These are phyloP conservation scores for Monosporascus ibericus DNA, from an alignment of 2,329 filamentous ascomycete species.

Conservation along the genomic window DNA sequence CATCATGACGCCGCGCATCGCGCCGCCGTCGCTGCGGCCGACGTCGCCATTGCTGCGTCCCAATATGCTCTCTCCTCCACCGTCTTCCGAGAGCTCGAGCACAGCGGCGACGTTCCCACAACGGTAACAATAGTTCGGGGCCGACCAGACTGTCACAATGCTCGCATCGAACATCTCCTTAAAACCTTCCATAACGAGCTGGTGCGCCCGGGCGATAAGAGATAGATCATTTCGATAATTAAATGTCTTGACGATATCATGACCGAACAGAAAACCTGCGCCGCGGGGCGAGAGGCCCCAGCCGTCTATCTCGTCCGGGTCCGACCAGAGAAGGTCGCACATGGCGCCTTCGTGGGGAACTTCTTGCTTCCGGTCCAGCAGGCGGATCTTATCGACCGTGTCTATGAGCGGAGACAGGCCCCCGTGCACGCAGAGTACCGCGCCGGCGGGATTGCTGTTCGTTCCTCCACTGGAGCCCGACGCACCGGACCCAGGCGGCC, in stretches of 20 bases:
- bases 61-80: conserved; percentile 65
- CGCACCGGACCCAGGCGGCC: conserved; percentile 74
- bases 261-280: conserved; percentile 91
- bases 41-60: conserved; percentile 67
- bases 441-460: conserved; percentile 66
- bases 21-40: conserved; percentile 41
- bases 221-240: conserved; percentile 91
- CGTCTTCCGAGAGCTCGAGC: conserved; percentile 84
- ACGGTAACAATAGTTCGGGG: conserved; percentile 93
- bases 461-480: conserved; percentile 60
- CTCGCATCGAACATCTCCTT: conserved; percentile 98
- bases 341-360: conserved; percentile 98
- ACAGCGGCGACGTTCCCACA: conserved; percentile 96
- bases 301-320: conserved; percentile 95
- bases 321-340: conserved; percentile 97
- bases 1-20: conserved; percentile 38
- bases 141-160: conserved; percentile 98
- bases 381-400: conserved; percentile 87
- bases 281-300: conserved; percentile 94
- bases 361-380: conserved; percentile 95
- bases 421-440: conserved; percentile 92
- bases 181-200: conserved; percentile 98
- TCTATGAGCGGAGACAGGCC: conserved; percentile 88
- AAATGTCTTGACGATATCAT: conserved; percentile 92
- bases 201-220: conserved; percentile 88